Percentiles rank a stretch among this genome's conserved stretches.
phyloP scores from a whole-genome alignment of 176 grass and related monocot genomes.

The Miscanthus lutarioriparius region DNA sequence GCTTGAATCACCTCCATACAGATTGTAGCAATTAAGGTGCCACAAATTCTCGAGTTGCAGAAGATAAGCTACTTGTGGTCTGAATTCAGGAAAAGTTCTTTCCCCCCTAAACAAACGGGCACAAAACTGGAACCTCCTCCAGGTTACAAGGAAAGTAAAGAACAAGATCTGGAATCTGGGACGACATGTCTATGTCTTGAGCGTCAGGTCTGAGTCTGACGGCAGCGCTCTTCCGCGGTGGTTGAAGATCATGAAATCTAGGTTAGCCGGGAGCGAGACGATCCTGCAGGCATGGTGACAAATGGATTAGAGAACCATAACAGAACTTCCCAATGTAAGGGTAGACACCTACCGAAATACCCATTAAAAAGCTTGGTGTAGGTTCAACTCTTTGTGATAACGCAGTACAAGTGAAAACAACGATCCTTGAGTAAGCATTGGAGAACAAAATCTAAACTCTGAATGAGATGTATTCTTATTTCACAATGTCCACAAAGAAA shows the following conservation, averaged over 20 bases:
- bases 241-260: constrained; percentile 99
- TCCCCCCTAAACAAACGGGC: background rate
- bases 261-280: constrained; percentile 69
- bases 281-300: constrained; percentile 51
- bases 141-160: constrained; percentile 13
- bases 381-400: background rate
- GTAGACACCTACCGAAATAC: background rate
- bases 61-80: background rate
- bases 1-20: background rate
- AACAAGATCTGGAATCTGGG: constrained; percentile 4
- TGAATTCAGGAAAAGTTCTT: background rate
- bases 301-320: constrained; percentile 3
- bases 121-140: constrained; percentile 30
- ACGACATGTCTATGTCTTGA: constrained; percentile 54
- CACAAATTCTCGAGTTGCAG: constrained; percentile 31
- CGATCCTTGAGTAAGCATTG: background rate
- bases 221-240: constrained; percentile 72
- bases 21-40: background rate
- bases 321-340: background rate
- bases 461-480: background rate
- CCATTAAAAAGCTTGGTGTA: background rate
- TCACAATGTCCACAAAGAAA: background rate
- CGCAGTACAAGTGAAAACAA: background rate
- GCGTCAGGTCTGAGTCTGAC: constrained; percentile 58
- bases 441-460: background rate